Base-by-base conservation (phyloP, 2,329 filamentous ascomycete genomes). In the Neofusicoccum sp. region DNA sequence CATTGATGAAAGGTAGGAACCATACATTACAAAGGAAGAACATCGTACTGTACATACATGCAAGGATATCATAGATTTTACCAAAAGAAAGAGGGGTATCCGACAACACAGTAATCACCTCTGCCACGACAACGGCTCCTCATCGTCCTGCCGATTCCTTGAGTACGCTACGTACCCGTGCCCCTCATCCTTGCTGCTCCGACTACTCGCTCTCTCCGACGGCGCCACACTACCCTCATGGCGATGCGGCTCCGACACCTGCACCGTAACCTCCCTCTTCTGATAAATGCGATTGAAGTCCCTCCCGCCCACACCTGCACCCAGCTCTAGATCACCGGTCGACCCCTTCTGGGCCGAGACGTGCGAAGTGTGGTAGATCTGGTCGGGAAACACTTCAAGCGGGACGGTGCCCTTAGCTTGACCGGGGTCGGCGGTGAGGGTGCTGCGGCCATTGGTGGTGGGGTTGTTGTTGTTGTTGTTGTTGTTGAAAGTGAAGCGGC, bases 261-360 rank as follows among this genome's bases (percentile, higher is more conserved):
- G 54, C 54, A 58, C 54, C 9, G 54, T 58, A 7, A 45, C 40
- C 38, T 58, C 54, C 40, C 54, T 40, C 41, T 58, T 58, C 6
- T 40, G 45, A 31, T 28, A 58, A 31, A 58, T 58, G 16, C 47
- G 54, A 26, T 58, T 58, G 24, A 47, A 26, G 20, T 16, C 14
- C 1, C 16, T n/a, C 7, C 34, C 34, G 34, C 7, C 34, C 7
- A 7, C 7, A 14, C 34, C 34, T 38, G 34, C 34, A 14, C 14
- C 41, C 33, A 33, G 33, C 6, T 5, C 6, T 16, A 12, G 33
- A 4, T 44, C 43, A 30, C 16, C 36, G 41, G 14, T 40, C 8
- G 24, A 12, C 30, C 47, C 20, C 20, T 58, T 45, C 24, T 58
- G 54, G 30, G 54, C 33, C 30, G 54, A 58, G 3, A 58, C n/a